Conservation (phyloP, 1,139 yeast species). For the Saccharomycopsis hybrid region DNA sequence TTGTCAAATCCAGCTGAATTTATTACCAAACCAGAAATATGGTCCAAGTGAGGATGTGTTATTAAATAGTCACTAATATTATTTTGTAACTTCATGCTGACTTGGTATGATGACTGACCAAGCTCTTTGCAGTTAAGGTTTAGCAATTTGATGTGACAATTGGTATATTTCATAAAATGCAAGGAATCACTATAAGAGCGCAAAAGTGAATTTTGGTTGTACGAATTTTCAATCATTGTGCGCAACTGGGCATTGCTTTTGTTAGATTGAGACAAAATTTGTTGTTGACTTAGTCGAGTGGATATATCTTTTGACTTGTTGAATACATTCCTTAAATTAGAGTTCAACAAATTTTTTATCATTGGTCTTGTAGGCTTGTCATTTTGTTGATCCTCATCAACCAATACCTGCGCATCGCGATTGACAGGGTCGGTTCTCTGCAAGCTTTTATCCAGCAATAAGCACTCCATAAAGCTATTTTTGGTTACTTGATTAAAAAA, state of each 20-base stretch:
- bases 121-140: slow-evolving; percentile 19
- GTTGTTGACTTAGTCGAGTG: neutral
- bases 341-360: neutral
- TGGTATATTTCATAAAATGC: slow-evolving; percentile 22
- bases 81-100: slow-evolving; percentile 31
- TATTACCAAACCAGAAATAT: slow-evolving; percentile 58
- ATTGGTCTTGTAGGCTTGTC: neutral
- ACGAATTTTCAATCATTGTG: slow-evolving; percentile 23
- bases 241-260: slow-evolving; percentile 10
- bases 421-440: neutral
- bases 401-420: neutral
- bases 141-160: slow-evolving; percentile 21
- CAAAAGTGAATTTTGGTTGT: slow-evolving; percentile 20
- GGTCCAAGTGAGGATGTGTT: slow-evolving; percentile 85
- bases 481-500: neutral
- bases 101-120: slow-evolving; percentile 24
- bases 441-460: no score
- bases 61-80: slow-evolving; percentile 45
- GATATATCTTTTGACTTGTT: neutral
- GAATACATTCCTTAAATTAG: neutral
- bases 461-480: no score
- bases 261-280: no score
- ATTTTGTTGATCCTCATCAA: neutral
- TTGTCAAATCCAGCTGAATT: slow-evolving; percentile 55
- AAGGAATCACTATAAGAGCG: slow-evolving; percentile 25